These are phyloP conservation scores for Gossypium herbaceum DNA, from an alignment of 345 rosid genomes.

Conservation along the genomic window DNA sequence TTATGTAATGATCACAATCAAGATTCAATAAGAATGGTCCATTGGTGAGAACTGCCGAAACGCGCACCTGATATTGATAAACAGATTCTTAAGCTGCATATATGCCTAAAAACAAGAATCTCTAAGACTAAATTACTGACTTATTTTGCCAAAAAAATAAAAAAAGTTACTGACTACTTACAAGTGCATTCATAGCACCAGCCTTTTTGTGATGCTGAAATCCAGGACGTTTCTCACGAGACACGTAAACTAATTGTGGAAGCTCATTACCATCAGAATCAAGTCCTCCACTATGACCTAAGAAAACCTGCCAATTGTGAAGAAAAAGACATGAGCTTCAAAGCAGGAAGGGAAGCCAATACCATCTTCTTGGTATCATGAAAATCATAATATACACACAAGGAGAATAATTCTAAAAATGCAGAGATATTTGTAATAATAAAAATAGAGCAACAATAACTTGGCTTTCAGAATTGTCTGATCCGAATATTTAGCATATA, in stretches of 20 bases:
- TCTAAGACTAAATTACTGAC: not conserved
- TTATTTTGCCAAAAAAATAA: no score
- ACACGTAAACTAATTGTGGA: constrained; percentile 87
- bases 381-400: not conserved
- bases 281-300: constrained; percentile 93
- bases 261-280: constrained; percentile 94
- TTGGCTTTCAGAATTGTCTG: constrained; percentile 50
- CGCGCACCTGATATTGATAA: constrained; percentile 61
- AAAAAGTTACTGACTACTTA: constrained; percentile 28
- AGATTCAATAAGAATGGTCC: constrained; percentile 95
- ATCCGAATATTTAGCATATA: constrained; percentile 78
- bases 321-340: not conserved
- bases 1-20: constrained; percentile 96
- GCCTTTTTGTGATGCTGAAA: constrained; percentile 98
- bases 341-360: not conserved
- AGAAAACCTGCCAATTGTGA: constrained; percentile 56
- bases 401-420: not conserved
- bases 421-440: not conserved
- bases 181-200: constrained; percentile 95
- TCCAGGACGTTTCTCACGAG: constrained; percentile 95
- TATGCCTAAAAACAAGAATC: constrained; percentile 9
- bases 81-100: not conserved
- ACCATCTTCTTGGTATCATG: not conserved
- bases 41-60: constrained; percentile 87
- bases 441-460: not conserved